These are phyloP conservation scores for Dinochytrium kinnereticum DNA, from an alignment of 371 early-diverging fungal species.

Conservation along the genomic window DNA sequence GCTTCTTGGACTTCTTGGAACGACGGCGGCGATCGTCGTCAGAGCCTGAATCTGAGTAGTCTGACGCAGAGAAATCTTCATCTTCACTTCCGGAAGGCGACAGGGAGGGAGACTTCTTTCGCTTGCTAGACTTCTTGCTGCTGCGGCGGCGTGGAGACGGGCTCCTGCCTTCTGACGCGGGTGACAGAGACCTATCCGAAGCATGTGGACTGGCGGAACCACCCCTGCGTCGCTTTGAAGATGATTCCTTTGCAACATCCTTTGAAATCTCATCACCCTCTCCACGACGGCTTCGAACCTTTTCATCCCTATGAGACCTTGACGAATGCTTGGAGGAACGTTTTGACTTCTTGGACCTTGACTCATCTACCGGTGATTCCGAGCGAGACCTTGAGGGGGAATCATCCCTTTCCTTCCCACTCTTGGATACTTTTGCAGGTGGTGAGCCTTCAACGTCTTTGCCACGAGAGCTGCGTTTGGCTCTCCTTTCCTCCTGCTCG, in stretches of 20 bases:
- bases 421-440: not conserved
- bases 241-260: conserved; percentile 14
- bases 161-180: not conserved
- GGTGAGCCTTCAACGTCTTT: not conserved
- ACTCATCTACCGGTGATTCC: not conserved
- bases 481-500: not conserved
- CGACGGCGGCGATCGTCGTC: not conserved
- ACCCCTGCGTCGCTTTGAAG: conserved; percentile 6
- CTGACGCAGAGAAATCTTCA: not conserved
- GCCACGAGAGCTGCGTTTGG: not conserved
- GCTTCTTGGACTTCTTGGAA: not conserved
- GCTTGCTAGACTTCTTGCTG: not conserved
- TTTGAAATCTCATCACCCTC: not conserved
- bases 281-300: not conserved
- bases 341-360: not conserved
- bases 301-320: not conserved
- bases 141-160: not conserved
- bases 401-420: not conserved
- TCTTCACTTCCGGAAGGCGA: not conserved
- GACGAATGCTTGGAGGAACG: conserved; percentile 6
- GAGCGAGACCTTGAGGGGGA: not conserved
- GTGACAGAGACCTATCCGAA: not conserved
- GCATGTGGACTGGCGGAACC: not conserved
- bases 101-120: conserved; percentile 13
- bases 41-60: not conserved